Evolutionary conservation across 768 basidiomycete genomes (phyloP), one percentile per base, ranked within the genome.

Genomic region (Russula sp.): DNA sequence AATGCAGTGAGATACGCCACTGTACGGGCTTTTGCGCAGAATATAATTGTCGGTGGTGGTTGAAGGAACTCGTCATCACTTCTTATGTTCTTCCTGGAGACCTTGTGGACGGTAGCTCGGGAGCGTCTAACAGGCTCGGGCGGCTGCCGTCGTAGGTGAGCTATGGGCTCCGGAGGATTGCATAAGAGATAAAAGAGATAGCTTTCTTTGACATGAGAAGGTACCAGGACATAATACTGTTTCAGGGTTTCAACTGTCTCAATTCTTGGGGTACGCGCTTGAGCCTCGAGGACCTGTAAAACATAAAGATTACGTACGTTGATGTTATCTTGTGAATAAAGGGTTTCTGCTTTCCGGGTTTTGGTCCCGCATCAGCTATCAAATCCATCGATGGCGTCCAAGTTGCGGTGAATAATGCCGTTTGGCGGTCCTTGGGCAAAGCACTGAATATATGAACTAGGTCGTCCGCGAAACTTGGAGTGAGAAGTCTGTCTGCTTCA

Each of bases 1-100:
- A 98, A 73, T 36, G 79, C 72, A 9, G 92, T 89, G 60, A 99
- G 78, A 72, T 96, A 97, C 18, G 95, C 95, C 0, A 88, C 94
- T 0, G 94, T 95, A 58, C 86, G 84, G 41, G 95, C 82, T 61
- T 86, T 87, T 20, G 81, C 82, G 73, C 85, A 94, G 74, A 98
- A 99, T 65, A 99, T 93, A 67, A 99, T 98, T 22, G 95, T 98
- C 1, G 94, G 91, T 18, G 97, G 97, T 2, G 95, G 92, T 65
- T 89, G 87, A 43, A 81, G 78, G 38, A 83, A 78, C 25, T 81
- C 80, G 5, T 80, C 79, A 13, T 81, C 66, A 8, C 65, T 48
- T 47, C 58, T 62, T 34, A 60, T 66, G 65, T 60, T 74, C 59
- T 66, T 70, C 60, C 48, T 2, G 48, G 67, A 66, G 10, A 56